Base-by-base conservation (phyloP, 495 filamentous ascomycete genomes). In the Platismatia glauca region DNA sequence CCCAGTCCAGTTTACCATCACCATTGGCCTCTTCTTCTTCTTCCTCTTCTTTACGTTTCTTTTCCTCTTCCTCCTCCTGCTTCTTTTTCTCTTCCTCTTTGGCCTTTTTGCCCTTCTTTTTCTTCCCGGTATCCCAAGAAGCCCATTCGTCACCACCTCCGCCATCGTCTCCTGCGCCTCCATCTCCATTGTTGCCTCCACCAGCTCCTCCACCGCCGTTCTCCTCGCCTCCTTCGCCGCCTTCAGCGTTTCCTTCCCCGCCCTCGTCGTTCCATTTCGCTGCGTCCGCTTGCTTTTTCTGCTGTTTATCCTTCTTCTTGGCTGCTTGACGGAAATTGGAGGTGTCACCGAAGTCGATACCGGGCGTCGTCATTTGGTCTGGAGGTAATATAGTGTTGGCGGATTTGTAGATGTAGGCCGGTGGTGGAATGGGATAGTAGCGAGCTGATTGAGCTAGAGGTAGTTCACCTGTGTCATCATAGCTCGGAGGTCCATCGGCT, bases 301-400 rank as follows among this genome's bases (percentile, higher is more conserved):
- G 63, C 43, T 74, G 73, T 22, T 75, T 71, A 24, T 77, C 78
- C 71, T 74, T 72, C 33, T 71, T 72, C 6, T 77, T 75, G 31
- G 71, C 76, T 50, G 75, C 77, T 64, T 82, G 81, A 0, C 79
- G 78, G 27, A 79, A 71, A n/a, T 73, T 77, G 41, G 74, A 70
- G 11, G 74, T 67, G 37, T 77, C 80, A 60, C 84, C 82, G 53
- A 84, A 79, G 69, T 83, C 80, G 46, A 81, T 77, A 29, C 75
- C 72, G 13, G 68, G 71, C 48, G 71, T 68, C 29, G 69, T 73
- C 64, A 60, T 67, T 44, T 52, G 67, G 20, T 55, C 70, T 63
- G 27, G 34, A 79, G 68, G 29, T 71, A 62, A 18, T 61, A 66
- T 61, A 74, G 66, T 64, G 76, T 68, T 44, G 12, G 39, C 35